Evolutionary conservation across 2,329 filamentous ascomycete genomes (phyloP), one percentile per base, ranked within the genome.

Genomic region (Microsporum ferrugineum): DNA sequence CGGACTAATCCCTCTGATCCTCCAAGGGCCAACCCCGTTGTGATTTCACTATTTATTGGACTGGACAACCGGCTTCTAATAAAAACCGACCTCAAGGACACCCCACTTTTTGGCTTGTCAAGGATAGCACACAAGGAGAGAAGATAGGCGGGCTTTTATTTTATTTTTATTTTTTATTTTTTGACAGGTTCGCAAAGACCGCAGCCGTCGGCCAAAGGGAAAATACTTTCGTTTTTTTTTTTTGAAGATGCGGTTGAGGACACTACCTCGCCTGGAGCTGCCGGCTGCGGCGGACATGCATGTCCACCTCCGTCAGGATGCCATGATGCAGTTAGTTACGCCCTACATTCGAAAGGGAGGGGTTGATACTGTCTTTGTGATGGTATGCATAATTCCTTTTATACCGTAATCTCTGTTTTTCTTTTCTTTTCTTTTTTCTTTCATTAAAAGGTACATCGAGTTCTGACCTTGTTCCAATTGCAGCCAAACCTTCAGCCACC

Each of bases 271-370:
- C 23, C 39, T 64, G 38, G 60, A 64, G 59, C 60, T 64, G 17
- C 60, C 63, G 51, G 60, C 63, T 23, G 56, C 60, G 33, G 63
- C 63, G 4, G 63, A 64, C 34, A 64, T 64, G 63, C 63, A 64
- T 51, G 86, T 89, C 67, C 87, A 89, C 72, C 77, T 89, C 66
- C 83, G 87, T 34, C 83, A 89, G 71, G 86, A 81, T 23, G 77
- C 81, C 62, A 82, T 76, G 78, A 84, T 86, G 80, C 77, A 84
- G 62, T 68, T 79, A 14, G 79, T 84, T 51, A 78, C 77, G 34
- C 80, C 80, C 33, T 78, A 76, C 14, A 80, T 84, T 63, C 79
- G 80, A 59, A 72, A 79, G 62, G 85, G 85, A 65, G 87, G 86
- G 57, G 83, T 87, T 65, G 83, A 88, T 69, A 84, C 83, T 10